Base-by-base conservation (phyloP, 768 basidiomycete species). In the Mycena capillaripes region DNA sequence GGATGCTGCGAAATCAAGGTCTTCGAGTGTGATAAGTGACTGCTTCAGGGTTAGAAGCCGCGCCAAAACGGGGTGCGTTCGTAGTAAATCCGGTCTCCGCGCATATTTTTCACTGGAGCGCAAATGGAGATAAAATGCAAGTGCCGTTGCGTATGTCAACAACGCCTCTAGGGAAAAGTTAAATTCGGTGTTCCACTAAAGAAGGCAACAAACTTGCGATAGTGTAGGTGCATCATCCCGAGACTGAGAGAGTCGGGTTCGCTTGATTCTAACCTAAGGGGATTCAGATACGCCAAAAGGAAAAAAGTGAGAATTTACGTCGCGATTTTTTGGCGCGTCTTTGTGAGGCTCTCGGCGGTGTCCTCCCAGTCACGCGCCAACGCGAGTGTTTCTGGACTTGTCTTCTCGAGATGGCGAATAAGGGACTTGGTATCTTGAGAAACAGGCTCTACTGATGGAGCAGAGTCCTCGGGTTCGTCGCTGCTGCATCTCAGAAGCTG, bases 81-180 rank as follows among this genome's bases (percentile, higher is more conserved):
- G 90, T 66, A 95, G 87, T 44, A 89, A 87, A 70, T 89, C 87
- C 12, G 89, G 93, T 40, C 86, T 88, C 65, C 86, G 85, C 9
- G 88, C 85, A 78, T 91, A 91, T 81, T 93, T 89, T 71, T 89
- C 85, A 46, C 88, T 88, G 27, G 93, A 86, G 21, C 94, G 90
- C n/a, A 99, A 86, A 80, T 97, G 91, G 46, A 99, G 84, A 83
- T 97, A 98, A 84, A 97, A 98, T 1, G 97, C 94, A 53, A 99
- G 91, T 2, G 91, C 92, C 0, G 96, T 95, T 23, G 95, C 88
- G 78, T 99, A 99, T 11, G 97, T 95, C 42, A 98, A 84, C 2
- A 97, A 86, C 1, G 96, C 89, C 86, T 99, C 97, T 98, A 80
- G 32, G 72, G n/a, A 46, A 65, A 23, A 71, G 59, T 46, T n/a